Evolutionary conservation across 129 eudicot genomes (phyloP).

Genomic region (Scalesia atractyloides): DNA sequence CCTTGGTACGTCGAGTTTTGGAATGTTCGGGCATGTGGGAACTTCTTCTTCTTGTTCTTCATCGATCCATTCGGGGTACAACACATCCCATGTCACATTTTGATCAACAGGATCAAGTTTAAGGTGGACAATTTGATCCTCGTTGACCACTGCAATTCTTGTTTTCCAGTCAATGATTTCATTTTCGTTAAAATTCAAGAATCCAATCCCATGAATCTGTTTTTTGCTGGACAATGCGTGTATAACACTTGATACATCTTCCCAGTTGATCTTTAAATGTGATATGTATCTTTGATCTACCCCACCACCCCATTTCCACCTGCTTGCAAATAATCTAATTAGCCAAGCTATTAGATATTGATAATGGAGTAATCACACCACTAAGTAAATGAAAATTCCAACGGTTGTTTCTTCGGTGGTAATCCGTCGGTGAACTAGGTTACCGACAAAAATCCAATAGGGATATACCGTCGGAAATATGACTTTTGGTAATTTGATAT

Average conservation of each 20-base stretch:
- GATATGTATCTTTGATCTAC: conserved; percentile 58
- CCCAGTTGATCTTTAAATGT: conserved; percentile 57
- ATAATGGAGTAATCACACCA: background rate
- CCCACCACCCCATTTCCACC: conserved; percentile 40
- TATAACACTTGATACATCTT: conserved; percentile 50
- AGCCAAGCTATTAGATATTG: background rate
- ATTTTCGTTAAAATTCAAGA: conserved; percentile 63
- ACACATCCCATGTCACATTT: conserved; percentile 70
- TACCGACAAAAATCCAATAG: no score
- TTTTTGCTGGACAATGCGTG: conserved; percentile 45
- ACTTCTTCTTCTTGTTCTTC: conserved; percentile 90
- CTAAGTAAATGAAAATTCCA: background rate
- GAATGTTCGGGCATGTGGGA: conserved; percentile 72
- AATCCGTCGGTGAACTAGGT: no score
- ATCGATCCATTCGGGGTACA: conserved; percentile 95
- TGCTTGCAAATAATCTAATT: conserved; percentile 24
- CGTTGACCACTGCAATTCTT: conserved; percentile 45
- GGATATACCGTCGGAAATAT: no score
- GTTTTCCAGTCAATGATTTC: conserved; percentile 66
- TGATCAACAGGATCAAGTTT: conserved; percentile 49
- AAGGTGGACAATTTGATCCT: conserved; percentile 51
- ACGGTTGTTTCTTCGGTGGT: no score
- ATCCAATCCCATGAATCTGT: conserved; percentile 67
- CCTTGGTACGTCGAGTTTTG: conserved; percentile 45
- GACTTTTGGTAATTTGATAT: no score